Evolutionary conservation across 305 asterid species (phyloP), one percentile per base, ranked within the genome.

Genomic region (Fraxinus dipetala): DNA sequence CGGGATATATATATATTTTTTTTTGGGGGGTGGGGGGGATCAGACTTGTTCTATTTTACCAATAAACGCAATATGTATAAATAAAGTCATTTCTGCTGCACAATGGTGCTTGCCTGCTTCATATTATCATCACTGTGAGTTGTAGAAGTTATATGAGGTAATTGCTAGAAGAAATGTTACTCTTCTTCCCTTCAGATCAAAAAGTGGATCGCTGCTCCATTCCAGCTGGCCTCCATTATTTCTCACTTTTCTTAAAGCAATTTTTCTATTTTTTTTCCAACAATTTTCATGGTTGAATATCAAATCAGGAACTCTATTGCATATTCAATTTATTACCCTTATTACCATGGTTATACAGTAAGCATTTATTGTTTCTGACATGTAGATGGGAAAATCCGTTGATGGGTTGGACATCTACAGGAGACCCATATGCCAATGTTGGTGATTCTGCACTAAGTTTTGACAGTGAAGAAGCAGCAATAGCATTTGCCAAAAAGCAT

Each of bases 381-480:
- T 84, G 87, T 81, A 93, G 99, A 85, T 94, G 99, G 99, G 99
- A 96, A 90, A 96, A 96, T 88, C 99, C 99, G 45, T 89, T 96
- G 86, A 96, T 96, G 99, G 98, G 99, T 40, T 96, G 99, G 99
- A 96, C 98, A 76, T 96, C 99, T 76, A 96, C 99, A 1, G 99
- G 99, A 67, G 99, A 96, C 85, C 98, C 99, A 24, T 96, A 96
- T 87, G 90, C 98, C 83, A 77, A 95, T 87, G 98, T 96, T n/a
- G 99, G 99, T 81, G 98, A 95, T 87, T 87, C 99, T 76, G 98
- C 88, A 9, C 85, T 93, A 75, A 75, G 87, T 83, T 96, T 96
- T 82, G 98, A 96, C 54, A 94, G 95, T 86, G 90, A 90, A 86
- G 98, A 94, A 86, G 97, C 95, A 85, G 99, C 99, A 38, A 83